A percentile compares a stretch with the other conserved stretches of the same genome.
These are phyloP conservation scores for Russula griseocarnosa DNA, from an alignment of 768 basidiomycete species.

Conservation along the genomic window DNA sequence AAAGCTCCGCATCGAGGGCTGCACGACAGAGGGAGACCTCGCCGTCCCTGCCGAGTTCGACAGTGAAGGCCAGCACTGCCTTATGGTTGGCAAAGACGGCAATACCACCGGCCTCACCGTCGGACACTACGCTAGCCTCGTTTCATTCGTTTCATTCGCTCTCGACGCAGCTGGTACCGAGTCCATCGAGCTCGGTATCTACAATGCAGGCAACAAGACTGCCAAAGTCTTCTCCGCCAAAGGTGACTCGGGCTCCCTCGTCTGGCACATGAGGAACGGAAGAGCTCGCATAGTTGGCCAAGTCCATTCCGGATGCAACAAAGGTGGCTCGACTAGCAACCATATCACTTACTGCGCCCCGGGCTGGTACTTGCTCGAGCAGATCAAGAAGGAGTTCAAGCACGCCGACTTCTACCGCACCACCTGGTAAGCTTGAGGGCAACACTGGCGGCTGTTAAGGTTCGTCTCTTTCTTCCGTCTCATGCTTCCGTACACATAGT, in stretches of 20 bases:
- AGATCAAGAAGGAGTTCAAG: conserved; percentile 9
- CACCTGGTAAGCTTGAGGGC: conserved; percentile 1
- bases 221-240: background rate
- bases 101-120: conserved; percentile 5
- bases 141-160: background rate
- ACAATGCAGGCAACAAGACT: background rate
- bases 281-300: conserved; percentile 7
- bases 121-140: conserved; percentile 4
- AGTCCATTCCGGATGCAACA: background rate
- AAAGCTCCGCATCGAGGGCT: background rate
- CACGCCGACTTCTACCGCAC: conserved; percentile 3
- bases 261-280: background rate
- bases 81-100: conserved; percentile 3
- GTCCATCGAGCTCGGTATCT: conserved; percentile 6
- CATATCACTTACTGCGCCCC: conserved; percentile 7
- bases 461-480: conserved; percentile 3
- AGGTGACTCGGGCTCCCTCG: conserved; percentile 9
- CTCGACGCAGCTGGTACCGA: background rate
- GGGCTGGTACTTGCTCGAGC: background rate
- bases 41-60: background rate
- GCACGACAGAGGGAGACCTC: background rate
- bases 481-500: background rate
- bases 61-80: conserved; percentile 6
- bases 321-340: conserved; percentile 2
- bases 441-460: background rate